These are phyloP conservation scores for Lasiosphaeria hispida DNA, from an alignment of 495 filamentous ascomycete genomes.

Conservation along the genomic window DNA sequence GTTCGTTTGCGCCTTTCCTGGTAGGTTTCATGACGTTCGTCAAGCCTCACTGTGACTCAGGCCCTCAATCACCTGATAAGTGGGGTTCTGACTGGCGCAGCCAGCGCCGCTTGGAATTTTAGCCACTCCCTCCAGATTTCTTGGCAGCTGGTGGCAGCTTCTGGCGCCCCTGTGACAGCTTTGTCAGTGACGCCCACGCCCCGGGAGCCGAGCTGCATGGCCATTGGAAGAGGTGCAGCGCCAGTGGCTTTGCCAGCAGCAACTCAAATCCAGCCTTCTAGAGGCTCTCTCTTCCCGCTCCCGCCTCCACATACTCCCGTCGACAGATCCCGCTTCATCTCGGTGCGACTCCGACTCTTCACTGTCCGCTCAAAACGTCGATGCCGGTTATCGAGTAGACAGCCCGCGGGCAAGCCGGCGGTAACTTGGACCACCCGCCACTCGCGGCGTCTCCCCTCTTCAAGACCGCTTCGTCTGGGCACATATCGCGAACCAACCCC, in stretches of 20 bases:
- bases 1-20: slow-evolving; percentile 1
- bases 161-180: not conserved
- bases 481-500: not conserved
- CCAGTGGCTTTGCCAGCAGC: not conserved
- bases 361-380: not conserved
- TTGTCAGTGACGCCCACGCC: too few species aligned
- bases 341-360: too few species aligned
- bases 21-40: slow-evolving; percentile 29
- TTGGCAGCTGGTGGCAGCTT: slow-evolving; percentile 20
- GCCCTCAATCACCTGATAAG: slow-evolving; percentile 32
- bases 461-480: not conserved
- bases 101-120: not conserved
- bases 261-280: too few species aligned
- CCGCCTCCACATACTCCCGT: too few species aligned
- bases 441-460: slow-evolving; percentile 3
- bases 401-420: slow-evolving; percentile 2
- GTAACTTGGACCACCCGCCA: not conserved
- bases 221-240: too few species aligned
- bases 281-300: too few species aligned
- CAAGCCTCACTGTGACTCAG: slow-evolving; percentile 30
- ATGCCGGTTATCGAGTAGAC: slow-evolving; percentile 11
- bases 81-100: slow-evolving; percentile 13
- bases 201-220: too few species aligned
- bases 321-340: too few species aligned
- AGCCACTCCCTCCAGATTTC: not conserved